Evolutionary conservation across 1,284 basidiomycete genomes (phyloP).

Genomic region (Kalmanozyma brasiliensis): DNA sequence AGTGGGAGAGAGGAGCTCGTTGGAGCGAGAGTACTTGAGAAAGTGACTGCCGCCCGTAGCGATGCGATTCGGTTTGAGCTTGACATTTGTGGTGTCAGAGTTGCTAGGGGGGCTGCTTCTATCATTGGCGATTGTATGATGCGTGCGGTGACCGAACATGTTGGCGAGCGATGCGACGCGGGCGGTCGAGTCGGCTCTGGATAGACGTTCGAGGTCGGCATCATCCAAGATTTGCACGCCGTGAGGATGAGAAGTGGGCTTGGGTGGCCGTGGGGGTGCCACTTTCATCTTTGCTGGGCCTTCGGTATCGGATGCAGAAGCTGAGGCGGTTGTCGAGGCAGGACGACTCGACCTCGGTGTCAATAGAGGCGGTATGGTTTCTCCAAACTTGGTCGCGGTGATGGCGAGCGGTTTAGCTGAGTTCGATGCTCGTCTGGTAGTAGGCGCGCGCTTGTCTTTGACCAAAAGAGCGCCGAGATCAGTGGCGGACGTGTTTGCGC

Average conservation of each 20-base stretch:
- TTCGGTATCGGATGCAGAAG: constrained; percentile 37
- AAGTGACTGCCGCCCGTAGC: constrained; percentile 25
- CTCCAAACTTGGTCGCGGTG: constrained; percentile 28
- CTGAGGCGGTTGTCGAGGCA: constrained; percentile 24
- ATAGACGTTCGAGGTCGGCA: constrained; percentile 39
- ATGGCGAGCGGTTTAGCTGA: constrained; percentile 6
- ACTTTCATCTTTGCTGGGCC: constrained; percentile 19
- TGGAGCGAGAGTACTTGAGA: constrained; percentile 45
- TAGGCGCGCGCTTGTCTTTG: constrained; percentile 15
- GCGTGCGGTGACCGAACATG: constrained; percentile 24
- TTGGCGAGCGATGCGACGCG: constrained; percentile 35
- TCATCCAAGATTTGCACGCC: constrained; percentile 43
- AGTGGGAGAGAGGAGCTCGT: constrained; percentile 39
- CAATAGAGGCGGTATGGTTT: constrained; percentile 12
- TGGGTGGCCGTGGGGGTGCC: constrained; percentile 36
- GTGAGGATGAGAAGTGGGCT: constrained; percentile 19
- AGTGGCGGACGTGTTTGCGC: constrained; percentile 24
- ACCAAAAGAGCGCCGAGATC: constrained; percentile 11
- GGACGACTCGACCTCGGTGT: constrained; percentile 17
- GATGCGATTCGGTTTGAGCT: constrained; percentile 19
- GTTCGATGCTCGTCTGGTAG: constrained; percentile 12
- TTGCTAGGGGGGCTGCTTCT: constrained; percentile 1
- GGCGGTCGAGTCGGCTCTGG: constrained; percentile 14
- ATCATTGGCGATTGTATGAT: neutral
- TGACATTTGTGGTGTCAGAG: constrained; percentile 1